Evolutionary conservation across 2,329 filamentous ascomycete species (phyloP), one percentile per base, ranked within the genome.

Genomic region (Aspergillus sp.): DNA sequence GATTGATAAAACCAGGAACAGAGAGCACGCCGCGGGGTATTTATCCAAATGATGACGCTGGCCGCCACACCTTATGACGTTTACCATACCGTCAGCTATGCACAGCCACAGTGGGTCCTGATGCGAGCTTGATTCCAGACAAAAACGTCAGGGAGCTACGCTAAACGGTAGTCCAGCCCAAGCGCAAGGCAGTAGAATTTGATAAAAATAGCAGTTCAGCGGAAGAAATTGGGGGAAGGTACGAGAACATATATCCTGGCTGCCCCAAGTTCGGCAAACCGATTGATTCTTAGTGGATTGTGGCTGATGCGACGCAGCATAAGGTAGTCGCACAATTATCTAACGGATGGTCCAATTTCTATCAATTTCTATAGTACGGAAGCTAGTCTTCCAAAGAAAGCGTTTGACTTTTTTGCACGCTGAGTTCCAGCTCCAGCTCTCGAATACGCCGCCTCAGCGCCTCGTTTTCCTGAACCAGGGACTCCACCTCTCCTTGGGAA

Each of bases 391-490:
- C 38, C 22, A 57, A 44, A 34, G 60, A 60, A 13, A 39, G 44
- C 36, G 65, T 65, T 39, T 70, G 71, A 55, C 69, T 66, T 32
- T 68, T 71, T 60, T 69, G 74, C 42, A 77, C 48, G 26, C 53
- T 68, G 17, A 67, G 65, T 60, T 81, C 78, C 44, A 80, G 63
- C 39, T 81, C 79, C 44, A 81, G 64, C 34, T 80, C 78, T 41
- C 73, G 72, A 9, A 81, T 73, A 9, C 76, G 75, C 26, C 71
- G 71, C 48, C 77, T 73, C 39, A 81, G 67, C 30, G 68, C 64
- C 55, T 81, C 79, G 51, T 81, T 81, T 62, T 81, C 79, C 11
- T 72, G 69, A 60, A 74, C 77, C 34, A 78, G 70, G 2, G 69
- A 65, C 47, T 80, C 78, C 22, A 80, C 59, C 54, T 81, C 78